These are phyloP conservation scores for Sclerospora graminicola DNA, from an alignment of 352 stramenopile genomes.

Conservation along the genomic window DNA sequence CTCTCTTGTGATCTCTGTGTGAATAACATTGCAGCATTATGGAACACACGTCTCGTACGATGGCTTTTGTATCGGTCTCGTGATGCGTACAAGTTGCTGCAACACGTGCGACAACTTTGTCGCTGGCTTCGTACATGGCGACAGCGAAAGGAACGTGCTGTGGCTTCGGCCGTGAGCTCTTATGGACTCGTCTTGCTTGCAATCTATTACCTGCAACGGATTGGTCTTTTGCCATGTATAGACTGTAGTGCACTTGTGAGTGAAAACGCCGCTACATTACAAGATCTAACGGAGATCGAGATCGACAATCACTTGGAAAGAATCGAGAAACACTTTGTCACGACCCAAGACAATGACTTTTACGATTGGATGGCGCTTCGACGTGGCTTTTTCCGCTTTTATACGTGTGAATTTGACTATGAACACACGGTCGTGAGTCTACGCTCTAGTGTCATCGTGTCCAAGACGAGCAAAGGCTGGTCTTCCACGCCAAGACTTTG, in stretches of 20 bases:
- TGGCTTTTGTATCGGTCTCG: slow-evolving; percentile 17
- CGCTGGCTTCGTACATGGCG: slow-evolving; percentile 56
- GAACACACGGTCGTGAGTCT: slow-evolving; percentile 50
- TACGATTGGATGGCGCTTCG: slow-evolving; percentile 29
- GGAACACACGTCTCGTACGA: slow-evolving; percentile 60
- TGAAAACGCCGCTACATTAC: slow-evolving; percentile 15
- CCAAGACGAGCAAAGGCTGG: slow-evolving; percentile 43
- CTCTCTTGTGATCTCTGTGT: slow-evolving; percentile 65
- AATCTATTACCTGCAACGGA: slow-evolving; percentile 55
- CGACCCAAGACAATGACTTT: neutral
- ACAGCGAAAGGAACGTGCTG: slow-evolving; percentile 17
- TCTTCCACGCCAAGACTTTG: slow-evolving; percentile 28
- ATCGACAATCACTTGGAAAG: slow-evolving; percentile 16
- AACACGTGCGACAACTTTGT: slow-evolving; percentile 20
- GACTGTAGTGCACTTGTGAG: slow-evolving; percentile 21
- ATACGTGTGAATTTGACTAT: slow-evolving; percentile 61
- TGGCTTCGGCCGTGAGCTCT: slow-evolving; percentile 38
- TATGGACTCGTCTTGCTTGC: slow-evolving; percentile 65
- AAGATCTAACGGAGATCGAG: slow-evolving; percentile 8
- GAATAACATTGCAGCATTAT: slow-evolving; percentile 75
- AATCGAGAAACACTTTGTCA: slow-evolving; percentile 12
- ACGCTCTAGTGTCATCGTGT: slow-evolving; percentile 17
- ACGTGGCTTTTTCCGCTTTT: slow-evolving; percentile 66
- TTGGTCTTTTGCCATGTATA: slow-evolving; percentile 31
- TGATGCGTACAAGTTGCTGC: neutral